These are phyloP conservation scores for Colletotrichum aenigma DNA, from an alignment of 2,329 filamentous ascomycete species.

Conservation along the genomic window DNA sequence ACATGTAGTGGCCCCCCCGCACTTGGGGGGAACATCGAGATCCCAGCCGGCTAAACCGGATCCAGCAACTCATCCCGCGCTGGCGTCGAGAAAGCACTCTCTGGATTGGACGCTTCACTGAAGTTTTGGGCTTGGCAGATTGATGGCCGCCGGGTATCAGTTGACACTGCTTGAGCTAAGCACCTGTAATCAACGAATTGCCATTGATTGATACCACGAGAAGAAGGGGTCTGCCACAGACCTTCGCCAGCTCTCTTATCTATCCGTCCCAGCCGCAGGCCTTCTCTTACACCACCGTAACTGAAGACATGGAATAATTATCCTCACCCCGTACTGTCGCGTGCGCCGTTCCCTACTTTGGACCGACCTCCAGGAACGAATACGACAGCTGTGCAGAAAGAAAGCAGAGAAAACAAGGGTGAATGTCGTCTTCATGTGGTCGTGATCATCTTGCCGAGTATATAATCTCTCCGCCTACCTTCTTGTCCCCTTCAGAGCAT, in stretches of 20 bases:
- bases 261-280: background rate
- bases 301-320: background rate
- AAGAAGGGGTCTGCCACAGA: background rate
- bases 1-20: background rate
- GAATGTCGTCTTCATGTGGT: background rate
- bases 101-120: background rate
- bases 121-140: background rate
- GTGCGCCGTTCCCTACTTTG: background rate
- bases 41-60: background rate
- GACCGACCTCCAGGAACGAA: background rate
- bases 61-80: slow-evolving; percentile 4
- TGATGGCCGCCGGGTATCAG: slow-evolving; percentile 16
- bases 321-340: background rate
- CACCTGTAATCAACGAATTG: background rate
- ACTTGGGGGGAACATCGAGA: background rate
- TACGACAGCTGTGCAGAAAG: background rate
- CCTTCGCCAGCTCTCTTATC: background rate
- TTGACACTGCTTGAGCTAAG: background rate
- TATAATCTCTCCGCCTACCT: no score
- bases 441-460: background rate
- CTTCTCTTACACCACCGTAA: background rate
- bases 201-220: background rate
- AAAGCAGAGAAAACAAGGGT: background rate
- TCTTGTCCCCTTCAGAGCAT: background rate
- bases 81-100: background rate